Percentiles rank a stretch among this genome's conserved stretches.
Evolutionary conservation across 306 rosid genomes (phyloP).

Genomic region (Sicyos edulis): DNA sequence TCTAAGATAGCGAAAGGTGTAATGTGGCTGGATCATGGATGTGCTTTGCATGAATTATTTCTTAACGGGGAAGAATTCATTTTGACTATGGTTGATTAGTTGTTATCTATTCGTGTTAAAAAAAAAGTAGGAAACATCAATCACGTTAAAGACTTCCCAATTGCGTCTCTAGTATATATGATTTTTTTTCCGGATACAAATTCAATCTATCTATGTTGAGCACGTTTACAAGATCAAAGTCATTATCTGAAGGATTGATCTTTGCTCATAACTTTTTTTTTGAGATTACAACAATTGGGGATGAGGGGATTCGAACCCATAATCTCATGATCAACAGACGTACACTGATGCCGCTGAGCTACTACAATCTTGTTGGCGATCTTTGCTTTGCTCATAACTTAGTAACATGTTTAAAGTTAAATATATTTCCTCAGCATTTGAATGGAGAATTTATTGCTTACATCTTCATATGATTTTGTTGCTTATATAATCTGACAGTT

Average conservation of each 20-base stretch:
- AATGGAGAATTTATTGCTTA: slow-evolving; percentile 14
- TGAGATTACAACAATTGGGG: too few relatives aligned
- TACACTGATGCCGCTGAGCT: too few relatives aligned
- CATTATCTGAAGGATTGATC: not conserved
- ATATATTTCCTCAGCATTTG: not conserved
- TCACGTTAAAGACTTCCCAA: slow-evolving; percentile 6
- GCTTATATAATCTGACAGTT: slow-evolving; percentile 15
- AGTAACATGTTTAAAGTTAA: not conserved
- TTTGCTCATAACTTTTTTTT: slow-evolving; percentile 4
- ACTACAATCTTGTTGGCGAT: too few relatives aligned
- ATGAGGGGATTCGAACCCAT: too few relatives aligned
- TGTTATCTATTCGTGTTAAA: not conserved
- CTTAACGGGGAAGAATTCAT: not conserved
- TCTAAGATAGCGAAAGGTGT: not conserved
- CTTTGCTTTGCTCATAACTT: slow-evolving; percentile 5
- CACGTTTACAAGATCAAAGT: not conserved
- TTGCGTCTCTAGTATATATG: not conserved
- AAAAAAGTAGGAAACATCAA: not conserved
- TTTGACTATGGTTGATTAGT: not conserved
- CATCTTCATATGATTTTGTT: not conserved
- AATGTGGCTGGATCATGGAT: not conserved
- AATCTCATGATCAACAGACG: too few relatives aligned
- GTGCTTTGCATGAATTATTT: not conserved
- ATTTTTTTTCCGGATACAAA: not conserved
- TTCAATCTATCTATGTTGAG: not conserved